These are phyloP conservation scores for Monascus ruber DNA, from an alignment of 2,329 filamentous ascomycete genomes.

Conservation along the genomic window DNA sequence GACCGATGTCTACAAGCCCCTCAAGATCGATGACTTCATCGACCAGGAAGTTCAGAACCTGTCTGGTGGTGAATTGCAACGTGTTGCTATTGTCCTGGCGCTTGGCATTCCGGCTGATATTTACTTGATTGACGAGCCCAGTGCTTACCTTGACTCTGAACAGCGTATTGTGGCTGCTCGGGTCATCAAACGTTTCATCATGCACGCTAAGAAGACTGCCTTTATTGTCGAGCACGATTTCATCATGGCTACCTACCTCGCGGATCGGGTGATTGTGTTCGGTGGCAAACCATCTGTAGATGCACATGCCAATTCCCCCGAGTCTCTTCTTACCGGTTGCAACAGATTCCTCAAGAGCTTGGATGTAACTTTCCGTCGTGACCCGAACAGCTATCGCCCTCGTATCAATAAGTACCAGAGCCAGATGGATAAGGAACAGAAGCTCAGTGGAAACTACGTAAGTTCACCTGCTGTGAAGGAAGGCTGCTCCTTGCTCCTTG, in stretches of 20 bases:
- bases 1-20: slow-evolving; percentile 98
- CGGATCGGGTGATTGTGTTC: slow-evolving; percentile 97
- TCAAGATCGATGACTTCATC: slow-evolving; percentile 98
- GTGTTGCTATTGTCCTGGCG: slow-evolving; percentile 95
- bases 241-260: slow-evolving; percentile 78
- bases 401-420: slow-evolving; percentile 97
- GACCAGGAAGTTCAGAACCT: slow-evolving; percentile 99
- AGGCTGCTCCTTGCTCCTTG: no score
- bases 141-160: slow-evolving; percentile 94
- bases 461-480: slow-evolving; percentile 25
- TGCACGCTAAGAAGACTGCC: slow-evolving; percentile 99
- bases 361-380: slow-evolving; percentile 96
- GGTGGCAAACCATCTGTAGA: slow-evolving; percentile 86
- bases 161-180: slow-evolving; percentile 95
- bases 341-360: slow-evolving; percentile 94
- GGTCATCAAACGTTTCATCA: slow-evolving; percentile 99
- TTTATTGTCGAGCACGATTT: slow-evolving; percentile 99
- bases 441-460: slow-evolving; percentile 82
- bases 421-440: slow-evolving; percentile 97
- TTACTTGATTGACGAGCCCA: slow-evolving; percentile 96
- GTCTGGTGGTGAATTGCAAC: slow-evolving; percentile 97
- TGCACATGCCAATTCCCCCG: slow-evolving; percentile 76
- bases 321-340: slow-evolving; percentile 89
- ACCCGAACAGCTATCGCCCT: slow-evolving; percentile 88
- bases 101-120: slow-evolving; percentile 93